Evolutionary conservation across 352 stramenopile species (phyloP), one percentile per base, ranked within the genome.

Genomic region (Elongisporangium anandrum): DNA sequence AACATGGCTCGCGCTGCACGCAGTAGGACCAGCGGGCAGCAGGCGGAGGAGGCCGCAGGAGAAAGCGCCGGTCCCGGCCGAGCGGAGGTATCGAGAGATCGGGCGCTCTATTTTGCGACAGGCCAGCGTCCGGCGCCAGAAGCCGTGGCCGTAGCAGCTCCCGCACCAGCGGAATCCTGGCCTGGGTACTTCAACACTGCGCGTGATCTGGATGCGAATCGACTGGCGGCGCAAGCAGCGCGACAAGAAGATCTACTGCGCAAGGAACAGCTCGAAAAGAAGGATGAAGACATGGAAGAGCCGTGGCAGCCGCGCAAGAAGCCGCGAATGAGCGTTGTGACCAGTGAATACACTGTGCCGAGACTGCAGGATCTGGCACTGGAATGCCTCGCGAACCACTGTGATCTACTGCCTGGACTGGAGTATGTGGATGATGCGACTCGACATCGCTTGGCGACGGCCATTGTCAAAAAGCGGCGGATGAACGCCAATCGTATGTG

Each of bases 141-240:
- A 34, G 50, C 22, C 1, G 9, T 50, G 5, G 38, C 51, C 10
- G n/a, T 23, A 20, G 20, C 29, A 17, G 45, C 65, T 29, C 15
- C 53, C 26, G 56, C 59, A n/a, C 10, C 54, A 20, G 58, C 58
- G 34, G 70, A 84, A 54, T 66, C 81, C 16, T 94, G 81, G 81
- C 85, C 85, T 3, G 85, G 85, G n/a, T 92, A 92, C 69, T 92
- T 84, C 52, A 64, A 73, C 16, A 94, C 85, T 0, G 81, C 79
- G 15, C 72, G 77, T 19, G 75, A 79, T 51, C 70, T 94, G 29
- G 57, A 64, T 19, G 73, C 91, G 53, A 81, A 90, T 45, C 81
- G 85, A 0, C 57, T 77, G 48, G 82, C 79, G 0, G 85, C 85
- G 5, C 80, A 89, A 56, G 73, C 66, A 0, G 79, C 77, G 26